Evolutionary conservation across 2,329 filamentous ascomycete genomes (phyloP).

Genomic region (Chrysoporthe cubensis): DNA sequence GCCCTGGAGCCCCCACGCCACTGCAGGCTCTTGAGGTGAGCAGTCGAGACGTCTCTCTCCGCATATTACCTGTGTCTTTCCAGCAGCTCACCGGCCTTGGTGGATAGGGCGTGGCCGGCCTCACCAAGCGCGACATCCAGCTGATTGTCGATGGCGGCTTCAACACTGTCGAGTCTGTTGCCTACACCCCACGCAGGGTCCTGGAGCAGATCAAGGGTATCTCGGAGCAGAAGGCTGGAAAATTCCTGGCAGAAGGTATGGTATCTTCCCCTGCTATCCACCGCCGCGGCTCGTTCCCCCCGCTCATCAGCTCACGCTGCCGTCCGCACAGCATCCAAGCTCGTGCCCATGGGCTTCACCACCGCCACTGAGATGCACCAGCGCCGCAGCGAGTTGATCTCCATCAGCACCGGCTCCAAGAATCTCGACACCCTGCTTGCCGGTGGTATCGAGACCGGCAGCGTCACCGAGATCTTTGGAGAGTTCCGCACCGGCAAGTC

Average conservation of each 20-base stretch:
- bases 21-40: constrained; percentile 82
- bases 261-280: not conserved
- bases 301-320: constrained; percentile 15
- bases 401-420: constrained; percentile 97
- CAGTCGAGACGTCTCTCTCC: not conserved
- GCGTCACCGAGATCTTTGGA: constrained; percentile 96
- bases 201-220: constrained; percentile 98
- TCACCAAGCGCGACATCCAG: constrained; percentile 96
- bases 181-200: constrained; percentile 82
- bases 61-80: not conserved
- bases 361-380: constrained; percentile 99
- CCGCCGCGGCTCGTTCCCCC: not conserved
- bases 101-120: constrained; percentile 79
- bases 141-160: constrained; percentile 89
- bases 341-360: constrained; percentile 98
- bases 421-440: constrained; percentile 93
- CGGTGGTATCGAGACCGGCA: constrained; percentile 94
- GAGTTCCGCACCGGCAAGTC: constrained; percentile 98
- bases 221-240: constrained; percentile 93
- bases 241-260: constrained; percentile 84
- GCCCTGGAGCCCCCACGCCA: constrained; percentile 92
- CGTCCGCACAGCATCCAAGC: constrained; percentile 72
- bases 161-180: constrained; percentile 94
- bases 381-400: constrained; percentile 93
- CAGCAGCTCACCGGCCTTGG: not conserved